phyloP scores from a whole-genome alignment of 2,329 filamentous ascomycete genomes.

The Neopestalotiopsis rosae region DNA sequence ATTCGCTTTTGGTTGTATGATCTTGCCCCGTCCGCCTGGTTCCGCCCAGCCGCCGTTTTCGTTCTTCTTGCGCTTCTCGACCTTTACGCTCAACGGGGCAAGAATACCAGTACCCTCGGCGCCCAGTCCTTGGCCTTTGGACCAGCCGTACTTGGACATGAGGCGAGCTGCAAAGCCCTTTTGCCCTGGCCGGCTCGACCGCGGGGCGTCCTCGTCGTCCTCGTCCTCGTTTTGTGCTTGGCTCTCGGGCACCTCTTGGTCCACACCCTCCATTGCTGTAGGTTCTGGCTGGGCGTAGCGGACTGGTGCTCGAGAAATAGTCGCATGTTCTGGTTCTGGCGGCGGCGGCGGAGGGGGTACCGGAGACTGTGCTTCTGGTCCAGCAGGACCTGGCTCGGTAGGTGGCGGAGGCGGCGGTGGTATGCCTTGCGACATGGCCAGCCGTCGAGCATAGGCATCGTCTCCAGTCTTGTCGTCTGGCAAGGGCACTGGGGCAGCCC shows the following conservation, averaged over 20 bases:
- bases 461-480: conserved; percentile 69
- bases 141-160: conserved; percentile 94
- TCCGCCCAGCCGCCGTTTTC: conserved; percentile 80
- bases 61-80: conserved; percentile 84
- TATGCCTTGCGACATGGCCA: conserved; percentile 58
- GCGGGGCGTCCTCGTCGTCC: conserved; percentile 42
- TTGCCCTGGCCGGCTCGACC: conserved; percentile 76
- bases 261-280: conserved; percentile 45
- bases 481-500: conserved; percentile 39
- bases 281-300: conserved; percentile 65
- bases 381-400: conserved; percentile 35
- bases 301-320: conserved; percentile 79
- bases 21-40: conserved; percentile 74
- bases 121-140: conserved; percentile 84
- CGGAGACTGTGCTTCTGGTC: conserved; percentile 14
- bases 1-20: conserved; percentile 70
- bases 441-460: conserved; percentile 70
- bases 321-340: conserved; percentile 50
- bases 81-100: conserved; percentile 80
- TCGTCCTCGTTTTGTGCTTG: neutral
- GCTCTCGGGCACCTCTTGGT: conserved; percentile 37
- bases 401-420: conserved; percentile 34
- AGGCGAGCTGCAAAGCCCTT: conserved; percentile 85
- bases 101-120: conserved; percentile 83
- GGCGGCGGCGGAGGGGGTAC: conserved; percentile 29